Evolutionary conservation across 1,139 yeast species (phyloP), one percentile per base, ranked within the genome.

Genomic region (Taphrina flavorubra): DNA sequence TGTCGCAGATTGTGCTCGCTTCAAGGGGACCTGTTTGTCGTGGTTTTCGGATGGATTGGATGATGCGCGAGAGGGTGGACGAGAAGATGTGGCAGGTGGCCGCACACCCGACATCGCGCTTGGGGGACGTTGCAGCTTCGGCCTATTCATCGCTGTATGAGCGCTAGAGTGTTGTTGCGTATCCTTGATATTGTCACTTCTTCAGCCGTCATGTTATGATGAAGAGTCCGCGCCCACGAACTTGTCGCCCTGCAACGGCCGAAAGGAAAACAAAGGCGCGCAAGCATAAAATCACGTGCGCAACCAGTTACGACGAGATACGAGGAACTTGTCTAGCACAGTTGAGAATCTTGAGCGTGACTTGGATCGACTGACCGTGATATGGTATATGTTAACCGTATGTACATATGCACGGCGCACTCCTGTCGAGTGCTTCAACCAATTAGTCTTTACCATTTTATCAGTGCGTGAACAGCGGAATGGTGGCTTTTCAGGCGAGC

Each of bases 21-120:
- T 53, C 18, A 37, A 20, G 6, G 67, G 40, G 10, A 39, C 56
- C 10, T 60, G 55, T 37, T 37, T 58, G n/a, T 58, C 62, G 40
- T 58, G 40, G 11, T 1, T 46, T 16, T 53, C 31, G 10, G 65
- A 34, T 8, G 65, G 46, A 25, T 60, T 16, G 11, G 65, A 60
- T 20, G 65, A 47, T 18, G 56, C 65, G 36, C 67, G 67, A 31
- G 67, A 63, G n/a, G 61, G 46, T 14, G 67, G 67, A n/a, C 67
- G 67, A 34, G 67, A 55, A 13, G 61, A 39, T n/a, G 59, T 14
- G 10, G 61, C 31, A 10, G 67, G 56, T 46, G 49, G 67, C 3
- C 67, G 60, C 39, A 63, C 51, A 5, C 67, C 67, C 6, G 67
- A 63, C 53, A 55, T 42, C 4, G 67, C 67, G 34, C 67, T 63